Conservation (phyloP, 805 yeast genomes). For the Yamadazyma ubonensis region DNA sequence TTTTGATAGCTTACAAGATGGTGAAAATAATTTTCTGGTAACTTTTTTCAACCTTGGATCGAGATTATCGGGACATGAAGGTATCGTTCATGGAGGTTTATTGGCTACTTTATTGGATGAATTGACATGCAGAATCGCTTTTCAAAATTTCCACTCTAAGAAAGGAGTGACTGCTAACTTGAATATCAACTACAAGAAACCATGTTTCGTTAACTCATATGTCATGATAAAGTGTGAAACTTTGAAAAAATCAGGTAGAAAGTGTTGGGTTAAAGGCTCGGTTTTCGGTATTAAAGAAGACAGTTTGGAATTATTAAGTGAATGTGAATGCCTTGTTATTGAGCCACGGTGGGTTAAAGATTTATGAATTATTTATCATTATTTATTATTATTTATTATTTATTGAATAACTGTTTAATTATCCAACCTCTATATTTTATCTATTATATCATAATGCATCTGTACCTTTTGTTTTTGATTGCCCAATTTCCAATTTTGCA, state of each 20-base stretch:
- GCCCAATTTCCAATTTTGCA: constrained; percentile 87
- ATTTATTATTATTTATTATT: constrained; percentile 9
- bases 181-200: constrained; percentile 39
- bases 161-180: constrained; percentile 46
- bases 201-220: constrained; percentile 31
- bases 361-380: constrained; percentile 16
- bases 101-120: constrained; percentile 44
- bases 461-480: constrained; percentile 75
- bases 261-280: constrained; percentile 39
- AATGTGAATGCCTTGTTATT: constrained; percentile 40
- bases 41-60: constrained; percentile 42
- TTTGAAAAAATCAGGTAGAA: constrained; percentile 34
- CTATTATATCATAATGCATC: constrained; percentile 30
- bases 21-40: constrained; percentile 29
- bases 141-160: constrained; percentile 38
- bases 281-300: constrained; percentile 27
- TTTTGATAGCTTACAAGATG: constrained; percentile 16
- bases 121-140: constrained; percentile 42
- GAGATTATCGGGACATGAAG: constrained; percentile 38
- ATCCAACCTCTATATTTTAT: not conserved
- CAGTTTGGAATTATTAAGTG: constrained; percentile 25
- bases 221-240: constrained; percentile 36
- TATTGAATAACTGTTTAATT: constrained; percentile 7
- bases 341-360: constrained; percentile 43
- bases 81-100: constrained; percentile 45